Base-by-base conservation (phyloP, 257 asterid genomes). In the Rubia yunnanensis region DNA sequence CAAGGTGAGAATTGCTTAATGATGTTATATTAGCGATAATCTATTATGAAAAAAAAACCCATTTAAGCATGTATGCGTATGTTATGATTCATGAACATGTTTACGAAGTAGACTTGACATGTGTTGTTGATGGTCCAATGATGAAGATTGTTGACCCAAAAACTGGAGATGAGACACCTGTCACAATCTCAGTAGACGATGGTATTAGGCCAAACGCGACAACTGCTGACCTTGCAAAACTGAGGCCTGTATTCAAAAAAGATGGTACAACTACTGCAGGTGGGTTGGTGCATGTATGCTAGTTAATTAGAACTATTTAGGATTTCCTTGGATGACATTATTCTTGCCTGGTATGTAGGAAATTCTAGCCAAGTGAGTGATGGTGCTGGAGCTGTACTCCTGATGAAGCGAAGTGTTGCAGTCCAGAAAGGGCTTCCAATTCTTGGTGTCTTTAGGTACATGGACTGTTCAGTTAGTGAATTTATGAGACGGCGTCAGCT, bases 231-330 rank as follows among this genome's bases (percentile, higher is more conserved):
- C 74, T 94, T 74, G 89, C 74, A 64, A 94, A 90, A 80, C 82
- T 94, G 82, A 94, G 78, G 76, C 71, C 99, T 34, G 99, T 94
- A 58, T 94, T 94, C 84, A 94, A 94, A 90, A 94, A 94, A 72
- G 95, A 90, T 76, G 99, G 99, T 60, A n/a, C 99, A 27, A 94
- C 99, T 70, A 94, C 99, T 72, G 96, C 97, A 71, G 99, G 97
- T 89, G 82, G 59, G 60, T 67, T 49, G 73, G 48, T 39, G 60
- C 39, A 22, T 46, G 13, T 22, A 28, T 62, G 22, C 61, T 5
- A 26, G 46, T 44, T 10, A 46, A 34, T 55, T 53, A 55, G 34
- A 73, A 36, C 56, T 67, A 36, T 66, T 60, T 18, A 59, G 59
- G 56, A 70, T 38, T 66, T 18, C 5, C 22, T 22, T 15, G 15